Percentiles rank a stretch among this genome's conserved stretches.
Evolutionary conservation across 2,329 filamentous ascomycete species (phyloP).

Genomic region (Alternaria brassicae): DNA sequence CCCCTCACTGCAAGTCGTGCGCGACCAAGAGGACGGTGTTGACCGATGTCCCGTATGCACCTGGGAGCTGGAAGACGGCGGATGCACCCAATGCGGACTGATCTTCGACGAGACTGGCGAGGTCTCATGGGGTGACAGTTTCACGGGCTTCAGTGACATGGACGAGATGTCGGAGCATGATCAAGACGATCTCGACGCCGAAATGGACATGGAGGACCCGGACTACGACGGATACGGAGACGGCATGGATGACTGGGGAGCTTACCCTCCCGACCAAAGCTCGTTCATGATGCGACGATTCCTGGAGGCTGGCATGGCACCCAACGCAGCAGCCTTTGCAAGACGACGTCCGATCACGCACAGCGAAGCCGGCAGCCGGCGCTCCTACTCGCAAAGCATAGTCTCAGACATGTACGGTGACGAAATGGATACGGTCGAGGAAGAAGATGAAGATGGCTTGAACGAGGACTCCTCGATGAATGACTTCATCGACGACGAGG

Average conservation of each 20-base stretch:
- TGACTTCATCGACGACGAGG: slow-evolving; percentile 52
- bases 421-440: slow-evolving; percentile 53
- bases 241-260: slow-evolving; percentile 40
- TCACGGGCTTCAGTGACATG: slow-evolving; percentile 55
- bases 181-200: slow-evolving; percentile 50
- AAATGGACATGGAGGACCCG: slow-evolving; percentile 52
- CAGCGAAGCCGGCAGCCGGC: slow-evolving; percentile 52
- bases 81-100: slow-evolving; percentile 62
- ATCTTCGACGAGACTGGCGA: slow-evolving; percentile 59
- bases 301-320: slow-evolving; percentile 37
- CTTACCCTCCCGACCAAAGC: slow-evolving; percentile 39
- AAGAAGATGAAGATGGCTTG: slow-evolving; percentile 52
- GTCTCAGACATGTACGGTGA: slow-evolving; percentile 50
- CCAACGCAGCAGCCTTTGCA: slow-evolving; percentile 26
- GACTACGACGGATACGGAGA: slow-evolving; percentile 46
- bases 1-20: slow-evolving; percentile 52
- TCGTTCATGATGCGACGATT: slow-evolving; percentile 47
- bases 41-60: slow-evolving; percentile 68
- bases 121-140: slow-evolving; percentile 48
- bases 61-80: slow-evolving; percentile 69
- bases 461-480: slow-evolving; percentile 53
- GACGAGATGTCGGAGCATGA: slow-evolving; percentile 53
- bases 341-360: slow-evolving; percentile 49
- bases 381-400: slow-evolving; percentile 52
- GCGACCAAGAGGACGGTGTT: slow-evolving; percentile 66